phyloP scores from a whole-genome alignment of 2,329 filamentous ascomycete species.

The Alternaria sp. region DNA sequence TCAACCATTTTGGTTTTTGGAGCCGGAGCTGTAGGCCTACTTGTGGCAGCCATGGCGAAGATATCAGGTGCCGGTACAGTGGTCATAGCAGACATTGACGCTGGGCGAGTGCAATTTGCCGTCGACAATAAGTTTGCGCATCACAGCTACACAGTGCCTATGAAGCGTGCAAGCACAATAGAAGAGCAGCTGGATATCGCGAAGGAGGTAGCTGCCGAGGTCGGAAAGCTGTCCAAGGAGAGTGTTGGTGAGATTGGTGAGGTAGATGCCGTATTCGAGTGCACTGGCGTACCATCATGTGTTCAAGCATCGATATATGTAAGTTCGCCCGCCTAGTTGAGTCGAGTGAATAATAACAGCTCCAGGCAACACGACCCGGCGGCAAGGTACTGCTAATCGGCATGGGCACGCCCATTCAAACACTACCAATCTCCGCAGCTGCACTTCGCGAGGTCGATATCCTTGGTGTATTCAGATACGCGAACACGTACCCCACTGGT shows the following conservation, averaged over 20 bases:
- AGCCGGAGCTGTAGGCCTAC: slow-evolving; percentile 66
- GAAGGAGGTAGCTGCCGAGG: slow-evolving; percentile 56
- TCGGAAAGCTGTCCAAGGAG: slow-evolving; percentile 48
- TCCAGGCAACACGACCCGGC: slow-evolving; percentile 66
- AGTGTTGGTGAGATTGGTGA: slow-evolving; percentile 54
- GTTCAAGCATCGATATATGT: slow-evolving; percentile 77
- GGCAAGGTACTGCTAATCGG: slow-evolving; percentile 78
- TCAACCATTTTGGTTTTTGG: slow-evolving; percentile 65
- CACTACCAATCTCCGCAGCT: slow-evolving; percentile 73
- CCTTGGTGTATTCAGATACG: slow-evolving; percentile 78
- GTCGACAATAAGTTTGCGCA: slow-evolving; percentile 58
- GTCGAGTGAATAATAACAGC: not conserved
- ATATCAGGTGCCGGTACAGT: slow-evolving; percentile 62
- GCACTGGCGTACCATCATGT: slow-evolving; percentile 76
- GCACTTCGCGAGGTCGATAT: slow-evolving; percentile 79
- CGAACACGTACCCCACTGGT: slow-evolving; percentile 76
- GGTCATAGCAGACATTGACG: slow-evolving; percentile 67
- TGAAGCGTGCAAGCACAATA: slow-evolving; percentile 54
- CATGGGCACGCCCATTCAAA: slow-evolving; percentile 80
- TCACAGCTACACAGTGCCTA: slow-evolving; percentile 53
- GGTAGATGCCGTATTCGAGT: slow-evolving; percentile 76
- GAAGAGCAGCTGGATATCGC: slow-evolving; percentile 63
- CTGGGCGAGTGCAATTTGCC: slow-evolving; percentile 63
- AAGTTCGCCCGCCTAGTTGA: slow-evolving; percentile 21
- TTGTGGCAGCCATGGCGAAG: slow-evolving; percentile 64